Base-by-base conservation (phyloP, 345 rosid genomes). In the Acer yangbiense region DNA sequence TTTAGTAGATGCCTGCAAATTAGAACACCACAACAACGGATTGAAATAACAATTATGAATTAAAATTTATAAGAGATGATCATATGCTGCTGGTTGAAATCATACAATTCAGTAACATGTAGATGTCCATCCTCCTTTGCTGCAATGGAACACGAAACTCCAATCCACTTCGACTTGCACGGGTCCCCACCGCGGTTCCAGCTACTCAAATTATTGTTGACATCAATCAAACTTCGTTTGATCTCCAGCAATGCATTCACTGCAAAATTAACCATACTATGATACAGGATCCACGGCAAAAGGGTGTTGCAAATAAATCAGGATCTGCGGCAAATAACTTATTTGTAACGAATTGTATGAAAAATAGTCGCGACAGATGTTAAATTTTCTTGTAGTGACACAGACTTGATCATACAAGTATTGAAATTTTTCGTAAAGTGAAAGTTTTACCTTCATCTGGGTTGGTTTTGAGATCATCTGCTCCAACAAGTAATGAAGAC, bases 111-210 rank as follows among this genome's bases (percentile, higher is more conserved):
- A 63, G 20, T 63, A 79, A 96, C 90, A 77, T 93, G 99, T 14
- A 85, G 90, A 87, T 91, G 90, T 80, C 94, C 90, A 82, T 93
- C 98, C 14, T 81, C 86, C 78, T 74, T 70, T 68, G 89, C 54
- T 27, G 29, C 21, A 76, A 88, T 87, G 83, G 27, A 89, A 81
- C 99, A 96, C 58, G 87, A 57, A 81, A 96, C 90, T 44, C 99
- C 98, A 9, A 94, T 93, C 99, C 99, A 95, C 23, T 91, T 93
- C 2, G 95, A 87, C 18, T 80, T 80, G 76, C 99, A 96, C 0
- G 99, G 99, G 71, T 96, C 99, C 54, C 39, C 6, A 35, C 97
- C 97, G 8, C 81, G 80, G 41, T 79, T 78, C 99, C 99, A 96
- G 74, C 90, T 89, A 65, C 80, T 88, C 85, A 95, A 84, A 78